Evolutionary conservation across 2,329 filamentous ascomycete species (phyloP).

Genomic region (Gaeumannomyces sp.): DNA sequence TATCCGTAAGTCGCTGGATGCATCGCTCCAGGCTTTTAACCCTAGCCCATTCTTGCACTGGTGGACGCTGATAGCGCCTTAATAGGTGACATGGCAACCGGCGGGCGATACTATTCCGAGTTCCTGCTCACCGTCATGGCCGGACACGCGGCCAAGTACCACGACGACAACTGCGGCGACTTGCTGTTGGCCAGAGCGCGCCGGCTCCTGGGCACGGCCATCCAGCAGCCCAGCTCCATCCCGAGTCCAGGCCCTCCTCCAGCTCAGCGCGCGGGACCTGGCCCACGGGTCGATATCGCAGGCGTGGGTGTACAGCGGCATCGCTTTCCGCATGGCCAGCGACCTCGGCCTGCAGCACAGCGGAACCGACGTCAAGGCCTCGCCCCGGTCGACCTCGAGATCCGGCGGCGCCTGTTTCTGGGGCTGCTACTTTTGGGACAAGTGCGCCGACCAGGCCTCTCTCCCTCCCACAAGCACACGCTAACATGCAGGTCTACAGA

Average conservation of each 20-base stretch:
- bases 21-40: too few relatives aligned
- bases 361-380: slow-evolving; percentile 17
- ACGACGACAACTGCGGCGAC: slow-evolving; percentile 13
- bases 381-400: slow-evolving; percentile 18
- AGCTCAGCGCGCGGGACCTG: slow-evolving; percentile 23
- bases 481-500: too few relatives aligned
- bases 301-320: slow-evolving; percentile 26
- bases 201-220: slow-evolving; percentile 13
- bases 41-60: too few relatives aligned
- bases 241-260: slow-evolving; percentile 24
- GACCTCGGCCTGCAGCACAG: slow-evolving; percentile 22
- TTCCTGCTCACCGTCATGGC: slow-evolving; percentile 23
- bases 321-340: slow-evolving; percentile 24
- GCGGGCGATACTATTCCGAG: slow-evolving; percentile 23
- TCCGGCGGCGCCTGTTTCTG: slow-evolving; percentile 21
- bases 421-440: slow-evolving; percentile 25
- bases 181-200: too few relatives aligned
- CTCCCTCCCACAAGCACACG: too few relatives aligned
- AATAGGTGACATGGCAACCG: slow-evolving; percentile 21
- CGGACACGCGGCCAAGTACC: slow-evolving; percentile 20
- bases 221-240: slow-evolving; percentile 23
- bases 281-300: slow-evolving; percentile 24
- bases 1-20: slow-evolving; percentile 14
- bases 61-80: background rate
- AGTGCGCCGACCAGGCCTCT: slow-evolving; percentile 19